These are phyloP conservation scores for Beauveria brongniartii DNA, from an alignment of 2,329 filamentous ascomycete genomes.

Conservation along the genomic window DNA sequence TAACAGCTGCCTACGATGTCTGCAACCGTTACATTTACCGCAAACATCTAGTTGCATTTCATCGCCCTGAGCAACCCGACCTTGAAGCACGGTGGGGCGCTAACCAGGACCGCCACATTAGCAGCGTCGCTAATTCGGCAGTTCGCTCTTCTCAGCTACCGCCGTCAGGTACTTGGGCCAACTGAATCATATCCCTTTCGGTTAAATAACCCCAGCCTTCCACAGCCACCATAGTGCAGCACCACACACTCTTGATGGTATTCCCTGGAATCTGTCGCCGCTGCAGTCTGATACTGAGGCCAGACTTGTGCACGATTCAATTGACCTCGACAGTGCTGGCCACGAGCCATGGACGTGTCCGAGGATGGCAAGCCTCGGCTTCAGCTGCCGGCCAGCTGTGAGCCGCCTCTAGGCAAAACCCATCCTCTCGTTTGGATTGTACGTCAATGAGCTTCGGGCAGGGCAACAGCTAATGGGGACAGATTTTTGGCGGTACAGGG, in stretches of 20 bases:
- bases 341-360: slow-evolving; percentile 14
- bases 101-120: neutral
- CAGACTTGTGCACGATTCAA: neutral
- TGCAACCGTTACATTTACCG: neutral
- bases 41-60: neutral
- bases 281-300: neutral
- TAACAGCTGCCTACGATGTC: too few relatives aligned
- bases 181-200: slow-evolving; percentile 4
- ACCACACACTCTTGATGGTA: neutral
- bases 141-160: neutral
- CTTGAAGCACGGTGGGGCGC: neutral
- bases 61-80: neutral
- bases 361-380: slow-evolving; percentile 28
- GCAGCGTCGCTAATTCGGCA: slow-evolving; percentile 1
- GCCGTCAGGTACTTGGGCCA: neutral
- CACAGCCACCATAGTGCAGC: neutral
- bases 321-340: neutral
- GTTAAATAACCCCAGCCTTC: neutral
- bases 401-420: slow-evolving; percentile 66
- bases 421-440: slow-evolving; percentile 86
- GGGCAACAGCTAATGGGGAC: slow-evolving; percentile 3
- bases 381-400: slow-evolving; percentile 73
- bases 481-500: slow-evolving; percentile 94
- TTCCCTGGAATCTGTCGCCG: neutral
- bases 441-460: slow-evolving; percentile 25